Evolutionary conservation across 768 basidiomycete species (phyloP).

Genomic region (Suillus lakei): DNA sequence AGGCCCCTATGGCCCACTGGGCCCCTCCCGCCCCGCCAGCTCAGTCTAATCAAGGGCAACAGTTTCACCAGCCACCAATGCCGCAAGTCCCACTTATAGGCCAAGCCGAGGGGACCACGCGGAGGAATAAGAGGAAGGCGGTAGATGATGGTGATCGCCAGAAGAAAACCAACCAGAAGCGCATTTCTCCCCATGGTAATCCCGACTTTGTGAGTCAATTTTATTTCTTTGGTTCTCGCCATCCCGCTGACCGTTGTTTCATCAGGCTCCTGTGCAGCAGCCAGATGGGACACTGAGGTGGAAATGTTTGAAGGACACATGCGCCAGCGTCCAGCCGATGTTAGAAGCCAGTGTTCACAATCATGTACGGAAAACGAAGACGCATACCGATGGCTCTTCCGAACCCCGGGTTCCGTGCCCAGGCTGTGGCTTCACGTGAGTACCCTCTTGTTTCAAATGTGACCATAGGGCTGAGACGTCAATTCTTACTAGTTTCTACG

Average conservation of each 20-base stretch:
- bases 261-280: background rate
- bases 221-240: background rate
- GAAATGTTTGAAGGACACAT: background rate
- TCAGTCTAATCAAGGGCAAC: no score
- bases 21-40: background rate
- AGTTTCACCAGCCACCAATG: background rate
- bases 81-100: background rate
- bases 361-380: background rate
- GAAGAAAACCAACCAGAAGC: background rate
- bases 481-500: background rate
- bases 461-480: background rate
- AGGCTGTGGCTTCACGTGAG: background rate
- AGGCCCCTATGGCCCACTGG: no score
- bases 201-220: background rate
- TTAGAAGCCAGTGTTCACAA: background rate
- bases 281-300: background rate
- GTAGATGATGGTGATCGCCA: background rate
- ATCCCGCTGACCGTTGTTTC: background rate
- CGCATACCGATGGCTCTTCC: no score
- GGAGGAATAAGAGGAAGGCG: background rate
- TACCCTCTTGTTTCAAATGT: background rate
- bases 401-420: no score
- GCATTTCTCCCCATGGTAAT: no score
- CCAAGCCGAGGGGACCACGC: background rate
- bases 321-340: background rate